phyloP scores from a whole-genome alignment of 2,329 filamentous ascomycete genomes.

The Apiospora koreana region DNA sequence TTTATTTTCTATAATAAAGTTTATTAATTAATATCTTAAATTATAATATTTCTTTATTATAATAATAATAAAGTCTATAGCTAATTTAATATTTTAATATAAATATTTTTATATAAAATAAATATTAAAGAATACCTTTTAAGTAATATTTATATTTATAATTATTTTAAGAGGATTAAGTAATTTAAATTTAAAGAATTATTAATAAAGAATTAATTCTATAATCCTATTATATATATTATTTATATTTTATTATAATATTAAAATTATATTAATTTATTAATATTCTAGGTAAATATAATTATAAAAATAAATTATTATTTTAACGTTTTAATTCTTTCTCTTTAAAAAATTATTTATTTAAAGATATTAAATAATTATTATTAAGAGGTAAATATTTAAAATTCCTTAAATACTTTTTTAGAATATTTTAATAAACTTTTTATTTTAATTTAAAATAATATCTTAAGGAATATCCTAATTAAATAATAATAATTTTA shows the following conservation, averaged over 20 bases:
- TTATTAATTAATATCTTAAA: background rate
- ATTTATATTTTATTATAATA: no score
- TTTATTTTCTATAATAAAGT: background rate
- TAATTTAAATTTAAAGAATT: slow-evolving; percentile 3
- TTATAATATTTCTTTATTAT: background rate
- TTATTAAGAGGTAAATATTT: background rate
- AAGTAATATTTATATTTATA: background rate
- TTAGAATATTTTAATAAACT: background rate
- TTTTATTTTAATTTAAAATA: background rate
- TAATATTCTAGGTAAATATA: background rate
- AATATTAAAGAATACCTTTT: background rate
- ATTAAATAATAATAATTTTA: background rate
- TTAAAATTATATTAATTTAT: background rate
- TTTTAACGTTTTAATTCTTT: background rate
- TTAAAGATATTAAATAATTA: background rate
- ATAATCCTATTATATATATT: no score
- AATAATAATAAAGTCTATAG: background rate
- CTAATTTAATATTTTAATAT: background rate
- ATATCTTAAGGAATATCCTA: background rate
- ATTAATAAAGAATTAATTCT: background rate
- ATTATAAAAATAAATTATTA: background rate
- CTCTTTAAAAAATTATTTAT: background rate
- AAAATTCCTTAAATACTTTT: slow-evolving; percentile 5
- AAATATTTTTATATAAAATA: background rate
- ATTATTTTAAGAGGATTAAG: background rate